phyloP scores from a whole-genome alignment of 441 rosid species.

The Manihot esculenta region DNA sequence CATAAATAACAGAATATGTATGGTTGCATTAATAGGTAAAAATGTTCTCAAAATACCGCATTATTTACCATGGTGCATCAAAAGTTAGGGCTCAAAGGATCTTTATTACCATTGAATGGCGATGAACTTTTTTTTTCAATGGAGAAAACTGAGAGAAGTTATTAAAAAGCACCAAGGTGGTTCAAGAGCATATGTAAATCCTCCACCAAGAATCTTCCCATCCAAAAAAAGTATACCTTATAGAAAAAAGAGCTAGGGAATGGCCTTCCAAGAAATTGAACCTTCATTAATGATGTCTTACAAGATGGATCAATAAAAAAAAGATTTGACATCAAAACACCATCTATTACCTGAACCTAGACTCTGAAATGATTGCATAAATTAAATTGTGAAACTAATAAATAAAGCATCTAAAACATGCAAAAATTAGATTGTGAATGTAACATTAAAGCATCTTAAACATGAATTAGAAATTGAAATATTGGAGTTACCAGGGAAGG shows the following conservation, averaged over 20 bases:
- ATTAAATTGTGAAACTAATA: background rate
- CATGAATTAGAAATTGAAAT: background rate
- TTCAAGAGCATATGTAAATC: background rate
- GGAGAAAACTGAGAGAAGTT: background rate
- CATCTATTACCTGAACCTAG: background rate
- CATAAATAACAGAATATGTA: background rate
- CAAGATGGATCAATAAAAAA: background rate
- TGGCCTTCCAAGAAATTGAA: too few species aligned
- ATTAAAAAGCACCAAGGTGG: background rate
- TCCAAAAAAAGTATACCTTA: too few species aligned
- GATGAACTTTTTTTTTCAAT: background rate
- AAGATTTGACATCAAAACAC: background rate
- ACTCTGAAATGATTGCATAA: background rate
- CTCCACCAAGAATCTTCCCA: too few species aligned
- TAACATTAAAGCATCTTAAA: background rate
- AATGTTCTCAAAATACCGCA: background rate
- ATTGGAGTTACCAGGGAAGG: constrained; percentile 72
- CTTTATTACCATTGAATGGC: background rate
- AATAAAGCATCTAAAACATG: constrained; percentile 1
- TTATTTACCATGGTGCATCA: background rate
- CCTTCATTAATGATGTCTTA: too few species aligned
- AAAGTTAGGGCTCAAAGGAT: background rate
- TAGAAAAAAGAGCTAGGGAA: too few species aligned
- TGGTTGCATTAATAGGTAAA: background rate
- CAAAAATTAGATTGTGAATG: background rate